phyloP scores from a whole-genome alignment of 768 basidiomycete species.

The Suillus clintonianus region DNA sequence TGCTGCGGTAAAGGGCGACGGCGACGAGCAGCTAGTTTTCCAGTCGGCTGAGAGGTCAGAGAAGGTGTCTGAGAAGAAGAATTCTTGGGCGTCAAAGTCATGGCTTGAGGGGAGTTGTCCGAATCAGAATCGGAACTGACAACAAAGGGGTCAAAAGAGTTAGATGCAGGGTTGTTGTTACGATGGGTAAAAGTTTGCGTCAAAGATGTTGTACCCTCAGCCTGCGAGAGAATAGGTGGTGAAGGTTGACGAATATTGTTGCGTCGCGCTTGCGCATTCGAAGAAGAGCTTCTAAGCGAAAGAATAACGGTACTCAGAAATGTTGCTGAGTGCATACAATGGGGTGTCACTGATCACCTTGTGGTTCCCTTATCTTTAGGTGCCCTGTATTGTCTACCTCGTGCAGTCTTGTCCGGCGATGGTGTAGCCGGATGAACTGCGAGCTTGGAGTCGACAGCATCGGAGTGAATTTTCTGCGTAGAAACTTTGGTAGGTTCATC shows the following conservation, averaged over 20 bases:
- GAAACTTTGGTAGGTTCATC: constrained; percentile 34
- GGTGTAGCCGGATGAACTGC: constrained; percentile 19
- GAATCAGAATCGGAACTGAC: constrained; percentile 47
- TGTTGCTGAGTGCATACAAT: background rate
- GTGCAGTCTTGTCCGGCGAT: constrained; percentile 28
- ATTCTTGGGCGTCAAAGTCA: constrained; percentile 22
- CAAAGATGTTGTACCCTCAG: constrained; percentile 48
- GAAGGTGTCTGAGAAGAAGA: constrained; percentile 33
- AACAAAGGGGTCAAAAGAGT: constrained; percentile 51
- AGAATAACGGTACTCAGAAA: background rate
- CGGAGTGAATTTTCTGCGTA: constrained; percentile 25
- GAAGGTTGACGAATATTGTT: constrained; percentile 64
- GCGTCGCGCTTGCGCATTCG: constrained; percentile 46
- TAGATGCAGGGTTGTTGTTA: constrained; percentile 34
- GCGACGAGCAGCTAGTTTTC: constrained; percentile 61
- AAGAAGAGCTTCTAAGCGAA: constrained; percentile 46
- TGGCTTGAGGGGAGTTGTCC: constrained; percentile 39
- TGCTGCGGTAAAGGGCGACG: constrained; percentile 42
- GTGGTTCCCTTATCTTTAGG: constrained; percentile 44
- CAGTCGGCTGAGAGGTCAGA: constrained; percentile 49
- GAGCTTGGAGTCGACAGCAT: constrained; percentile 32
- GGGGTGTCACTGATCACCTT: constrained; percentile 35
- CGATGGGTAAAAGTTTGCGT: constrained; percentile 28
- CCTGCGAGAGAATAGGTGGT: constrained; percentile 63
- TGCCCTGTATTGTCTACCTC: constrained; percentile 39